Evolutionary conservation across 129 eudicot genomes (phyloP).

Genomic region (Oenanthe sinensis): DNA sequence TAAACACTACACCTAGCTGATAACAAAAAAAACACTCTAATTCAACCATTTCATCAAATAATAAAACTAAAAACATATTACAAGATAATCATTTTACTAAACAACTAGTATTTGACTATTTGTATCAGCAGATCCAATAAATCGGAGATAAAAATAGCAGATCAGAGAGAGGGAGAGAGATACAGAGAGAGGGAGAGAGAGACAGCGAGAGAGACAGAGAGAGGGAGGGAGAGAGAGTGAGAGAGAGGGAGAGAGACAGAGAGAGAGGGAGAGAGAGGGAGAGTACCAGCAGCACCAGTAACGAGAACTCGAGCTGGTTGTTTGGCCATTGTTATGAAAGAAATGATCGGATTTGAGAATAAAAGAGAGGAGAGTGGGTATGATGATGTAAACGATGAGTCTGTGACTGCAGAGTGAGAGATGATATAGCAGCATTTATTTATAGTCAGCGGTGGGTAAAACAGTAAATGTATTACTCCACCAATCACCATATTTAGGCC

Average conservation of each 20-base stretch:
- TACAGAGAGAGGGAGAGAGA: not conserved
- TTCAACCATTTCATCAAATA: no score
- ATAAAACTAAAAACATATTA: no score
- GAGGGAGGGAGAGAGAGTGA: not conserved
- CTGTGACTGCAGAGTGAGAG: not conserved
- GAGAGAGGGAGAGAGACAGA: no score
- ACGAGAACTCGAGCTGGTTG: conserved; percentile 22
- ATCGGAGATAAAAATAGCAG: not conserved
- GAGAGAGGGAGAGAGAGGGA: no score
- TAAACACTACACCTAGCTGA: no score
- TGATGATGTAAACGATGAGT: conserved; percentile 7
- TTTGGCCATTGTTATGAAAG: conserved; percentile 10
- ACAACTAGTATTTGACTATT: not conserved
- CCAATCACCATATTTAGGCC: no score
- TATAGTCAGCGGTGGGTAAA: no score
- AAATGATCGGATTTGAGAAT: not conserved
- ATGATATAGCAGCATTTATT: not conserved
- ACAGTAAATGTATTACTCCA: no score
- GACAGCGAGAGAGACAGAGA: no score
- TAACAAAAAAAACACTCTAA: no score
- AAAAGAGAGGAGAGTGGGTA: not conserved
- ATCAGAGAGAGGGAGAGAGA: not conserved
- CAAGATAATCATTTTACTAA: not conserved
- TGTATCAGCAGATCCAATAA: not conserved
- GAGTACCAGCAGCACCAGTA: conserved; percentile 27